These are phyloP conservation scores for Fagopyrum tataricum DNA, from an alignment of 148 eudicot genomes.

Conservation along the genomic window DNA sequence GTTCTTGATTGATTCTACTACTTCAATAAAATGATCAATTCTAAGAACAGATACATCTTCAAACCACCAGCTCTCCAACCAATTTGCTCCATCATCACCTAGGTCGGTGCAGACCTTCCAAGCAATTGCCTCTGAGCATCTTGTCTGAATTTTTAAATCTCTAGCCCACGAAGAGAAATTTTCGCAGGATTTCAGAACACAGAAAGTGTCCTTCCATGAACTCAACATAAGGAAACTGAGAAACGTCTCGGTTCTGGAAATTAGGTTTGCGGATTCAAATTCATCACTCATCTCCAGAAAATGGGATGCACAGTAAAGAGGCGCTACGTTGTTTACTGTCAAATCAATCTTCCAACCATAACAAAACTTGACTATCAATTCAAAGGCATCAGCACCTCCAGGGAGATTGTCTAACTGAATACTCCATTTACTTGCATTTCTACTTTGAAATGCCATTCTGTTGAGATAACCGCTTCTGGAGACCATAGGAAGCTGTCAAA, in stretches of 20 bases:
- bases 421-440: conserved; percentile 22
- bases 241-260: conserved; percentile 59
- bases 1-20: conserved; percentile 28
- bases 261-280: conserved; percentile 54
- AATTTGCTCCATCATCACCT: neutral
- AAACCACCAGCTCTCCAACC: conserved; percentile 38
- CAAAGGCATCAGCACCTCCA: conserved; percentile 59
- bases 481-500: conserved; percentile 35
- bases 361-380: conserved; percentile 45
- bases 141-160: conserved; percentile 55
- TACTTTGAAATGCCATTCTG: conserved; percentile 25
- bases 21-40: conserved; percentile 49
- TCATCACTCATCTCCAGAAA: conserved; percentile 68
- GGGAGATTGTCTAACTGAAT: conserved; percentile 51
- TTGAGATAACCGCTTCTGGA: conserved; percentile 43
- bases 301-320: conserved; percentile 59
- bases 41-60: conserved; percentile 37
- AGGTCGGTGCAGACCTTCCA: conserved; percentile 35
- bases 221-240: conserved; percentile 55
- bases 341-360: conserved; percentile 47
- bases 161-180: conserved; percentile 72
- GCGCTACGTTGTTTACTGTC: conserved; percentile 43
- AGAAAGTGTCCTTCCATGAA: conserved; percentile 58
- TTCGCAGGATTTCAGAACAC: conserved; percentile 56
- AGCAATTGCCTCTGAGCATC: conserved; percentile 65